Conservation (phyloP, 805 yeast species). For the Komagataella mondaviorum region DNA sequence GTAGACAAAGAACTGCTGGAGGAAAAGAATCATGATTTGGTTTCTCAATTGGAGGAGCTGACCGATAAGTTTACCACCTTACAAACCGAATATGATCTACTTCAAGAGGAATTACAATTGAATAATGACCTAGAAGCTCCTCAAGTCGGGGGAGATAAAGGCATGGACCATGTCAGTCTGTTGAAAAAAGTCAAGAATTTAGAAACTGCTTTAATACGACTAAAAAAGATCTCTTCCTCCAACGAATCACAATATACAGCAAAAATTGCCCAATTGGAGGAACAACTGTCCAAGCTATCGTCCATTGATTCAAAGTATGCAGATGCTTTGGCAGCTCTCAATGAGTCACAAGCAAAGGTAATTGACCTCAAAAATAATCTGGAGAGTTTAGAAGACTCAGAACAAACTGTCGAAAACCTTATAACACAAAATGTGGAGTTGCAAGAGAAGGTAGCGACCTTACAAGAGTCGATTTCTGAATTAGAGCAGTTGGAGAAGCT, state of each 20-base stretch:
- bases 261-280: not conserved
- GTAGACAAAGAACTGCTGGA: constrained; percentile 32
- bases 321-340: constrained; percentile 7
- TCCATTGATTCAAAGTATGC: not conserved
- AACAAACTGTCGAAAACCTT: constrained; percentile 19
- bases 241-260: constrained; percentile 2
- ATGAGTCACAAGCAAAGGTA: constrained; percentile 6
- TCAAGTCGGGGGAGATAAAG: constrained; percentile 9
- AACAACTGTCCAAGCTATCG: not conserved
- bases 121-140: constrained; percentile 23
- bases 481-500: constrained; percentile 35
- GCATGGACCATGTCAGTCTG: constrained; percentile 1
- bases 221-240: constrained; percentile 6
- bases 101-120: constrained; percentile 23
- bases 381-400: constrained; percentile 15
- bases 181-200: constrained; percentile 1
- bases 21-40: constrained; percentile 19
- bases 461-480: constrained; percentile 27
- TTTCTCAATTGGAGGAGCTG: constrained; percentile 14
- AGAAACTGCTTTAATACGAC: constrained; percentile 8
- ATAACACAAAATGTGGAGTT: constrained; percentile 23
- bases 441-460: constrained; percentile 14
- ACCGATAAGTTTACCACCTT: constrained; percentile 18
- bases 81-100: constrained; percentile 16
- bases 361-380: constrained; percentile 15